Conservation (phyloP, 2,329 filamentous ascomycete genomes). For the Penicillium oxalicum region DNA sequence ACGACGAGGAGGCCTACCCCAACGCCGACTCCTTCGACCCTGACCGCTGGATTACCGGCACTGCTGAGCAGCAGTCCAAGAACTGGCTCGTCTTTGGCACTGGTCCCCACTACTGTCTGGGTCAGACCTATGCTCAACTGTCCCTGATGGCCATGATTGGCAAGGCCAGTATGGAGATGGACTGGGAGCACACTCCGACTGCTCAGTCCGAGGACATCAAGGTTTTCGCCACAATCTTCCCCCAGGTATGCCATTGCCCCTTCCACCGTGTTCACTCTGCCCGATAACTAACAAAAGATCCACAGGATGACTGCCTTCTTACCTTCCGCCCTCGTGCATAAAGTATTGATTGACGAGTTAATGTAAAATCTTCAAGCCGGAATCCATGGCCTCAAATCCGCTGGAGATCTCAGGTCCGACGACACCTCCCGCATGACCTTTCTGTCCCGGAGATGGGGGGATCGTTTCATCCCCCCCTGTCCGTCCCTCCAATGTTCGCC, state of each 20-base stretch:
- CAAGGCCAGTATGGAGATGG: conserved; percentile 77
- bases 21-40: conserved; percentile 86
- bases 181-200: conserved; percentile 87
- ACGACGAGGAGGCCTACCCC: conserved; percentile 86
- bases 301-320: conserved; percentile 74
- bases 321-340: conserved; percentile 54
- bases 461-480: conserved; percentile 6
- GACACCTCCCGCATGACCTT: conserved; percentile 11
- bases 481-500: conserved; percentile 2
- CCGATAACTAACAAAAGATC: conserved; percentile 20
- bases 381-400: conserved; percentile 9
- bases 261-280: background rate
- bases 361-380: conserved; percentile 13
- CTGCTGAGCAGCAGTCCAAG: conserved; percentile 86
- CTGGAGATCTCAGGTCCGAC: conserved; percentile 16
- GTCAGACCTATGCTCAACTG: conserved; percentile 82
- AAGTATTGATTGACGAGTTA: conserved; percentile 10
- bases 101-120: conserved; percentile 92
- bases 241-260: conserved; percentile 57
- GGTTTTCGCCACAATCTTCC: conserved; percentile 98
- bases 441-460: conserved; percentile 22
- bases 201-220: conserved; percentile 86
- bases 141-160: conserved; percentile 87
- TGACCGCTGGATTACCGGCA: conserved; percentile 83
- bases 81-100: conserved; percentile 96